Base-by-base conservation (phyloP, 1,284 basidiomycete species). In the Sanghuangporus sanghuang region DNA sequence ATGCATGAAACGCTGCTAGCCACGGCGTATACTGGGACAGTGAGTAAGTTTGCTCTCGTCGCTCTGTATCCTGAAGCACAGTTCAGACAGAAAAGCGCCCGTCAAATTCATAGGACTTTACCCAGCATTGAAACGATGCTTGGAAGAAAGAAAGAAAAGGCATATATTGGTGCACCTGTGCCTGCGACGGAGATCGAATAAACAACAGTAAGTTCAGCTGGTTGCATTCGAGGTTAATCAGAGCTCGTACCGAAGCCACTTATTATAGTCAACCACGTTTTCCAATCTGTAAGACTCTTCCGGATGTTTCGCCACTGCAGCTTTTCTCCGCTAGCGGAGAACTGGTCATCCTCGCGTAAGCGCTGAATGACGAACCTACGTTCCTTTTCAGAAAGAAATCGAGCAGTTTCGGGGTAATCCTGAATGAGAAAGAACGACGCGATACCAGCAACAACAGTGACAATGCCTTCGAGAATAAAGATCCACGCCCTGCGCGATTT, bases 381-480 rank as follows among this genome's bases (percentile, higher is more conserved):
- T 75, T 93, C 91, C 2, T 75, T 77, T 67, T 88, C 85, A 35
- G 79, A 81, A n/a, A 93, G 79, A 77, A 91, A 92, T 68, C 81
- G 89, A 54, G 90, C 90, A 0, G 84, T 87, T 69, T 90, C 87
- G 4, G 90, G 90, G 76, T 92, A 93, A 73, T 93, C 91, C 70
- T 89, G 84, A 66, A 92, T 84, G 68, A 92, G 83, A 81, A 82
- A 92, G 77, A 86, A 92, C 3, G 89, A 89, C 3, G 77, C 69
- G n/a, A 73, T 68, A 1, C 87, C 89, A 1, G 85, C 84, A 23
- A 90, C 8, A 38, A 92, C 81, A 3, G 90, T 93, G 32, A 77
- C 76, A 38, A 92, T 77, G 36, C 84, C 86, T 67, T 87, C 84
- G 21, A 87, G 67, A 68, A 87, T 86, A 75, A 92, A 90, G 70